Percentiles rank a stretch among this genome's conserved stretches.
Evolutionary conservation across 768 basidiomycete species (phyloP).

Genomic region (Lanmaoa rubissima): DNA sequence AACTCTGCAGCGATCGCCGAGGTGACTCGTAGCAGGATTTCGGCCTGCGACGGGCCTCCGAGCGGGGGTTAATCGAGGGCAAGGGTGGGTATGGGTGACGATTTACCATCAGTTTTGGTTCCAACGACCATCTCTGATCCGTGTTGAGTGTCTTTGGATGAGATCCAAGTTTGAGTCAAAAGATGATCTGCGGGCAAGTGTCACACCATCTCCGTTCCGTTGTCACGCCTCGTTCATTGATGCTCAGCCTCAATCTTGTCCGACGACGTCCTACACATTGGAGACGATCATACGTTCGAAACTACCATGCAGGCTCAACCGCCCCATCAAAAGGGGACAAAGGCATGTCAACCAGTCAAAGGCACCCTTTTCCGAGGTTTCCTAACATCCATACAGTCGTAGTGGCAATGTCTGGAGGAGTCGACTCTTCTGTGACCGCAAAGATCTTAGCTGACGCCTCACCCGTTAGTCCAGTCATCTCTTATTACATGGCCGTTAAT

Average conservation of each 20-base stretch:
- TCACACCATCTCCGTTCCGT: conserved; percentile 1
- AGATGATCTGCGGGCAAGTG: not conserved
- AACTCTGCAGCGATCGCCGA: conserved; percentile 94
- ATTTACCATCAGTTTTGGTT: conserved; percentile 38
- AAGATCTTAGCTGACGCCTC: conserved; percentile 55
- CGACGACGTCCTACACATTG: conserved; percentile 10
- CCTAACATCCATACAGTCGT: conserved; percentile 51
- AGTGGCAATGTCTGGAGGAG: conserved; percentile 93
- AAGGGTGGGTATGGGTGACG: not conserved
- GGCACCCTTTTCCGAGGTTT: not conserved
- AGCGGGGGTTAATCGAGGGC: not conserved
- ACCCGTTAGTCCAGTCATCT: conserved; percentile 41
- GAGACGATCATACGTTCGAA: conserved; percentile 1
- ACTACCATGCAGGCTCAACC: conserved; percentile 17
- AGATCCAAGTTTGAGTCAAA: not conserved
- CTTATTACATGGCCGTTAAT: not conserved
- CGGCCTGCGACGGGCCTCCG: conserved; percentile 82
- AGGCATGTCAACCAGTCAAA: conserved; percentile 5
- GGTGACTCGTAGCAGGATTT: conserved; percentile 84
- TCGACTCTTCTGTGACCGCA: conserved; percentile 92
- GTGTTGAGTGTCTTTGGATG: conserved; percentile 1
- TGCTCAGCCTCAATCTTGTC: conserved; percentile 12
- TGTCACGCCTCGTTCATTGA: not conserved
- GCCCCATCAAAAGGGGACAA: conserved; percentile 30
- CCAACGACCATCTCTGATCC: conserved; percentile 37